Conservation (phyloP, 2,329 filamentous ascomycete genomes). For the Scytalidium lignicola region DNA sequence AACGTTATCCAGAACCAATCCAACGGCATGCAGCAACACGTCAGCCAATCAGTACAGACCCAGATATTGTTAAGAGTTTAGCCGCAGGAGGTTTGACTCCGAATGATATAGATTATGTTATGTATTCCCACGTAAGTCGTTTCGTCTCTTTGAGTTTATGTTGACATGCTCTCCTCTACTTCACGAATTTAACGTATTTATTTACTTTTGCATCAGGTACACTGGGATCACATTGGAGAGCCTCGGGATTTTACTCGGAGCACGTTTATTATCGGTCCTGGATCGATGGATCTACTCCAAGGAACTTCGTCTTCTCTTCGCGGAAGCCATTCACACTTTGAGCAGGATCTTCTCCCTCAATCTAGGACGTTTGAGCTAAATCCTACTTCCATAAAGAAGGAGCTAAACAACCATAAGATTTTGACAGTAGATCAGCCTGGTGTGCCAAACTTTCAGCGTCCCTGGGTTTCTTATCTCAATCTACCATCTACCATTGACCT, state of each 20-base stretch:
- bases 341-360: slow-evolving; percentile 34
- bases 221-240: slow-evolving; percentile 51
- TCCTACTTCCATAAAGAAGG: not conserved
- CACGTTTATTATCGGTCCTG: not conserved
- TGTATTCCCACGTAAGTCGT: slow-evolving; percentile 42
- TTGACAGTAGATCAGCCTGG: too few species aligned
- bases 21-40: slow-evolving; percentile 40
- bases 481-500: slow-evolving; percentile 38
- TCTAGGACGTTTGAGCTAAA: slow-evolving; percentile 39
- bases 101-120: slow-evolving; percentile 12
- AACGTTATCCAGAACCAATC: slow-evolving; percentile 37
- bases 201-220: slow-evolving; percentile 25
- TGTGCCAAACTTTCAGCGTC: too few species aligned
- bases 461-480: too few species aligned
- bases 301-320: slow-evolving; percentile 11
- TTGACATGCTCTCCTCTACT: too few species aligned
- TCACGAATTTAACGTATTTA: too few species aligned
- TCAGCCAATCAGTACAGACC: slow-evolving; percentile 36
- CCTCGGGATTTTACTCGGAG: not conserved
- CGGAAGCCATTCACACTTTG: slow-evolving; percentile 37
- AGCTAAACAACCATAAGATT: too few species aligned
- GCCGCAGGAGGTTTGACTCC: slow-evolving; percentile 28
- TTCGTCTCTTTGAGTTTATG: too few species aligned
- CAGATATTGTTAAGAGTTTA: slow-evolving; percentile 38
- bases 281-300: slow-evolving; percentile 34